Evolutionary conservation across 2,329 filamentous ascomycete genomes (phyloP), one percentile per base, ranked within the genome.

Genomic region (Neofusicoccum umdonicola): DNA sequence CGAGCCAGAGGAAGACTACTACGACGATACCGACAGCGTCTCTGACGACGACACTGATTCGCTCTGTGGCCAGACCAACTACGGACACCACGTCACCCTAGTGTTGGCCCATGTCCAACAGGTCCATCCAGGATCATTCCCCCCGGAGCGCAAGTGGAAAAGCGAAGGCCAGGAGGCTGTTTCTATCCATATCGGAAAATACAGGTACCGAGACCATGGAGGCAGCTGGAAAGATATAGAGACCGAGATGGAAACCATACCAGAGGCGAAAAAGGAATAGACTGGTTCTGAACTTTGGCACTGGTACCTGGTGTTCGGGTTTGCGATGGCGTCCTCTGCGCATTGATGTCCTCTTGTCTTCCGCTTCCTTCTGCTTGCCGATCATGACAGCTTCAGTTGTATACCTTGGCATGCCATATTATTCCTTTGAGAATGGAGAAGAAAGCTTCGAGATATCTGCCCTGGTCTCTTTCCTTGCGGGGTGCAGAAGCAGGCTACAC

Each of bases 91-190:
- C 44, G 56, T 37, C 8, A 60, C 41, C 2, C 34, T 60, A 42
- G 34, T 60, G 27, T 15, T 60, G 15, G 56, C 56, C 15, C 56
- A 60, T 37, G 56, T 60, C 11, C 56, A 60, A 34, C 58, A 62
- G 34, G 34, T 45, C n/a, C 34, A 50, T 31, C 58, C 58, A 3
- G 60, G 60, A 13, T 42, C 35, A n/a, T 44, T 62, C 6, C 60
- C 45, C 31, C 17, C 27, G 11, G 13, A 52, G 17, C 47, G 60
- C 8, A 51, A 15, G 45, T 62, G 47, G 31, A 62, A 52, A 34
- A 62, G 60, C 44, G 12, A 51, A 15, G 60, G 47, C 1, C 60
- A 62, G 37, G 60, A 62, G 15, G n/a, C 60, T n/a, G 35, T 62
- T 17, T 47, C 60, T 4, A 44, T 62, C 34, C 34, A 62, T 37